Evolutionary conservation across 2,329 filamentous ascomycete genomes (phyloP).

Genomic region (Fusarium irregulare): DNA sequence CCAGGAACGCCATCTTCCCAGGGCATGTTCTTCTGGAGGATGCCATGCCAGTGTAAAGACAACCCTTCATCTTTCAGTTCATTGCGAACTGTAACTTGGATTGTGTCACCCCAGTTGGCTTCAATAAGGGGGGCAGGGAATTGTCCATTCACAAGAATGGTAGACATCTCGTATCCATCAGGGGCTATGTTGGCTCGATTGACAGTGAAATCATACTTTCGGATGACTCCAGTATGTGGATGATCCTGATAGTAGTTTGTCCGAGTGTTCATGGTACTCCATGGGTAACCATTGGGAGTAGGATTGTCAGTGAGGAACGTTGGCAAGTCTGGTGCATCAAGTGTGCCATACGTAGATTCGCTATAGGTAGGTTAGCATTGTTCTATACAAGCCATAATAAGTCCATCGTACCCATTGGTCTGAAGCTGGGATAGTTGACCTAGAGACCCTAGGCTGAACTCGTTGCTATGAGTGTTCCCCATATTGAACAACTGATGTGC

Average conservation of each 20-base stretch:
- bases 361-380: constrained; percentile 40
- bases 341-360: constrained; percentile 56
- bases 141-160: constrained; percentile 72
- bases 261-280: constrained; percentile 58
- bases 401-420: constrained; percentile 40
- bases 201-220: constrained; percentile 66
- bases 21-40: constrained; percentile 60
- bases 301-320: constrained; percentile 62
- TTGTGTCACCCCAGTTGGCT: constrained; percentile 71
- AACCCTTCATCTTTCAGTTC: constrained; percentile 67
- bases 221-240: constrained; percentile 65
- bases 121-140: constrained; percentile 75
- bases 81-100: constrained; percentile 77
- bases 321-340: constrained; percentile 53
- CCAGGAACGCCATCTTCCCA: constrained; percentile 66
- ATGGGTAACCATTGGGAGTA: constrained; percentile 62
- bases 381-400: not conserved
- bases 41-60: constrained; percentile 65
- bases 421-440: constrained; percentile 33
- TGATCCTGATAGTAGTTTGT: constrained; percentile 63
- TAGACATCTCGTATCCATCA: constrained; percentile 65
- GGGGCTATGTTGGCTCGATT: constrained; percentile 63
- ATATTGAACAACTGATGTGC: constrained; percentile 21
- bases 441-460: constrained; percentile 30
- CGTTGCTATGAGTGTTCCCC: constrained; percentile 36